Evolutionary conservation across 306 rosid species (phyloP).

Genomic region (Prunus mira): DNA sequence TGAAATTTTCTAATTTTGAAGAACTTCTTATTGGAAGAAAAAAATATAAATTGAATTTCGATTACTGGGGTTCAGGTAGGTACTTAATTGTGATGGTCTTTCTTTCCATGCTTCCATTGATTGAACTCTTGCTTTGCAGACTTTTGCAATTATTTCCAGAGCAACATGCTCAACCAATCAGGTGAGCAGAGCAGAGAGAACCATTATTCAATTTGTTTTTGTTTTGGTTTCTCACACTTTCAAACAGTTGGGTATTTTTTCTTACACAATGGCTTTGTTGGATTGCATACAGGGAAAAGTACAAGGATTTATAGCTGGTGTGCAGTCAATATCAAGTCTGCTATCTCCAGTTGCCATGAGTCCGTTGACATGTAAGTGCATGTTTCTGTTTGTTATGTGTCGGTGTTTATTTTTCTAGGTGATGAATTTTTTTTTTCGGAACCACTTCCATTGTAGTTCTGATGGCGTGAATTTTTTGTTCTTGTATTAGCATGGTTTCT

Average conservation of each 20-base stretch:
- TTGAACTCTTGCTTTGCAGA: slow-evolving; percentile 44
- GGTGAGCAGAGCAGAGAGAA: slow-evolving; percentile 32
- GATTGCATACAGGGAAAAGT: slow-evolving; percentile 52
- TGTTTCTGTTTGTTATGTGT: not conserved
- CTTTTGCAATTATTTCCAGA: slow-evolving; percentile 70
- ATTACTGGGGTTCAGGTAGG: too few species aligned
- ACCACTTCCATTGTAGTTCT: not conserved
- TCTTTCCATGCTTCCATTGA: slow-evolving; percentile 11
- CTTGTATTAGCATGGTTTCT: slow-evolving; percentile 67
- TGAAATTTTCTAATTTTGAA: not conserved
- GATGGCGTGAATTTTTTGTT: not conserved
- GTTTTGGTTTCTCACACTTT: not conserved
- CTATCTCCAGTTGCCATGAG: slow-evolving; percentile 76
- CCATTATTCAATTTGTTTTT: not conserved
- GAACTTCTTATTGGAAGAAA: too few species aligned
- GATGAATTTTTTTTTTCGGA: not conserved
- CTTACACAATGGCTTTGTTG: not conserved
- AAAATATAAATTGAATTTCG: too few species aligned
- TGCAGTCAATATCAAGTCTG: slow-evolving; percentile 66
- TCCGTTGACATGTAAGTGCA: slow-evolving; percentile 70
- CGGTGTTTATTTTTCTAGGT: not conserved
- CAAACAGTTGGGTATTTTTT: not conserved
- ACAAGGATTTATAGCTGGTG: slow-evolving; percentile 81
- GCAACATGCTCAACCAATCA: slow-evolving; percentile 72
- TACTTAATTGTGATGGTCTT: not conserved